phyloP scores from a whole-genome alignment of 148 eudicot species.

The Silene uniflora region DNA sequence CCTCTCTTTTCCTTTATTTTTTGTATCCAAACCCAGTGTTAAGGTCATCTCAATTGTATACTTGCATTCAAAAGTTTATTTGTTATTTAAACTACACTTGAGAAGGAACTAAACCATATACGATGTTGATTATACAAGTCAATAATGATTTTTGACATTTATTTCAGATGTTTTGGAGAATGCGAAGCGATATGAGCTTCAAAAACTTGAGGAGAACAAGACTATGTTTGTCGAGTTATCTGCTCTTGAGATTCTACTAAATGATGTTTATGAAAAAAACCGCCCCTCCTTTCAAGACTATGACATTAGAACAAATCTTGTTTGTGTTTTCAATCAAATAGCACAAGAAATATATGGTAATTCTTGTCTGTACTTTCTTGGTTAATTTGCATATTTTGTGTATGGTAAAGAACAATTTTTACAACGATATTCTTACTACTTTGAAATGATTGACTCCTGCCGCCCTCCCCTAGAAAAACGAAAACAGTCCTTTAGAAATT shows the following conservation, averaged over 20 bases:
- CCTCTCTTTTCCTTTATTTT: no score
- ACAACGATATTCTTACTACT: no score
- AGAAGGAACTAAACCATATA: conserved; percentile 2
- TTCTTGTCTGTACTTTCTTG: not conserved
- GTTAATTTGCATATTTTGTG: no score
- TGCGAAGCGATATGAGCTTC: conserved; percentile 43
- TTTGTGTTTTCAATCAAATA: conserved; percentile 67
- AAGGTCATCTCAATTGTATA: no score
- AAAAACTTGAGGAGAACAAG: conserved; percentile 34
- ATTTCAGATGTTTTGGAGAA: conserved; percentile 41
- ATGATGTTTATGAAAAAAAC: conserved; percentile 39
- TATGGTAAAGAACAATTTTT: no score
- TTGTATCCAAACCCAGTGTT: no score
- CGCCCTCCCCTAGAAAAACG: not conserved
- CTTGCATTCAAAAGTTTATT: not conserved
- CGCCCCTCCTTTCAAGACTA: conserved; percentile 63
- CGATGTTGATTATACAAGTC: not conserved
- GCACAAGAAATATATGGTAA: conserved; percentile 81
- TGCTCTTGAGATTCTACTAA: conserved; percentile 41
- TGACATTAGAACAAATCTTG: conserved; percentile 51
- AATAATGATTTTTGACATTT: conserved; percentile 10
- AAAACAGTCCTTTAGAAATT: not conserved
- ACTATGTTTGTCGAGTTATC: conserved; percentile 28
- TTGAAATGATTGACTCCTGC: not conserved
- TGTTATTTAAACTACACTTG: not conserved